Base-by-base conservation (phyloP, 805 yeast genomes). In the Candida manassasensis region DNA sequence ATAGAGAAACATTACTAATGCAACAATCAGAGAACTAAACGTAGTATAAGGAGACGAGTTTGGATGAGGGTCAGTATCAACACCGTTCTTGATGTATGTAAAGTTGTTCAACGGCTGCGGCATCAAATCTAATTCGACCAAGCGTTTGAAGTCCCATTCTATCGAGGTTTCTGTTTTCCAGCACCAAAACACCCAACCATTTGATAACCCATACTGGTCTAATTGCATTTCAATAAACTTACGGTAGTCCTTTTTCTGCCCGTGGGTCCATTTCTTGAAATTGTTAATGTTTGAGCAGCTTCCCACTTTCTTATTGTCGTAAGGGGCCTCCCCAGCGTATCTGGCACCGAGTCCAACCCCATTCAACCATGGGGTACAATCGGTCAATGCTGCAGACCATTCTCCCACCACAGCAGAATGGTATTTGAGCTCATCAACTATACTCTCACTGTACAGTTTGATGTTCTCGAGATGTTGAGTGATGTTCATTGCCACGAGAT, bases 131-230 rank as follows among this genome's bases (percentile, higher is more conserved):
- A 63, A 49, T 13, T 67, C 54, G 6, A 74, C 68, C 45, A 82
- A 63, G 35, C 69, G 59, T 36, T 61, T 50, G 48, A 77, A 72
- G 50, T 80, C 85, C 86, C 87, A 81, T 51, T 79, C 86, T 14
- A 75, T 60, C 1, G 84, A 74, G 37, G 59, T 52, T 48, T 81
- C 88, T 0, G 85, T 79, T 51, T 79, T 80, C 61, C 70, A 80
- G 46, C 77, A 76, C 88, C 87, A 81, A 48, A 79, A 81, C 25
- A 80, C 71, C 75, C 80, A 81, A 0, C 87, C 87, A 8, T 61
- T 59, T 22, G 69, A 62, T 31, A 51, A 40, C 14, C 60, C 61
- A 50, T 67, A 81, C 19, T 74, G 64, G 32, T 76, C 75, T 35
- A 81, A 50, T 49, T 81, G 87, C 27, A 73, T 75, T 48, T 81